phyloP scores from a whole-genome alignment of 108 stramenopile species.

The Parmales sp. region DNA sequence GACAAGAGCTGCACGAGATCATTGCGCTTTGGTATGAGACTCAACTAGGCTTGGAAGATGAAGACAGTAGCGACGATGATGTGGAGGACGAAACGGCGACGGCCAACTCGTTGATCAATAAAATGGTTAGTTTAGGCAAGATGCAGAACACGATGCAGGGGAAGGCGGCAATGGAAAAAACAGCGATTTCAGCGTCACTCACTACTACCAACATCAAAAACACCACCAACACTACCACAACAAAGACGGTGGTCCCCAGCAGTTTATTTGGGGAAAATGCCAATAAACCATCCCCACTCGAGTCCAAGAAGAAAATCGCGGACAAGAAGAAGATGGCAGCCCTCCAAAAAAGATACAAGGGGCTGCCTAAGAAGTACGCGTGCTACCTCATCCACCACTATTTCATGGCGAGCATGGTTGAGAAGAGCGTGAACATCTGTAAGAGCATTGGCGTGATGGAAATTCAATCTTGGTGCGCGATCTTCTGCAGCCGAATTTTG shows the following conservation, averaged over 20 bases:
- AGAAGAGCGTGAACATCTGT: neutral
- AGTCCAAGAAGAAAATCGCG: neutral
- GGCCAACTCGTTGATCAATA: too few relatives aligned
- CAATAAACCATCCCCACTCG: neutral
- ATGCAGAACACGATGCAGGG: too few relatives aligned
- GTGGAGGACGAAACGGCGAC: neutral
- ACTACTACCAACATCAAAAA: too few relatives aligned
- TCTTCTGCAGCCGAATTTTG: neutral
- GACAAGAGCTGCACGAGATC: neutral
- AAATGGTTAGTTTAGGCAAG: too few relatives aligned
- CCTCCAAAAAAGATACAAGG: neutral
- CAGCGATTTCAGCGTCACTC: too few relatives aligned
- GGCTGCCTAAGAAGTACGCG: neutral
- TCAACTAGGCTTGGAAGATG: neutral
- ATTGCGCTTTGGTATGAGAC: neutral
- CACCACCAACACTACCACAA: too few relatives aligned
- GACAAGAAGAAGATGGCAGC: neutral
- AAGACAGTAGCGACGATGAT: neutral
- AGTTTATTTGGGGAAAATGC: too few relatives aligned
- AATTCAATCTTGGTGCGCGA: neutral
- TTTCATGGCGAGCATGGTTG: slow-evolving; percentile 10
- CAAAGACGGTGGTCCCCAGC: too few relatives aligned
- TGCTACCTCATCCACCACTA: slow-evolving; percentile 9
- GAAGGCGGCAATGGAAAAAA: neutral
- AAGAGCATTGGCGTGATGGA: neutral